phyloP scores from a whole-genome alignment of 2,329 filamentous ascomycete genomes.

The Parascedosporium putredinis region DNA sequence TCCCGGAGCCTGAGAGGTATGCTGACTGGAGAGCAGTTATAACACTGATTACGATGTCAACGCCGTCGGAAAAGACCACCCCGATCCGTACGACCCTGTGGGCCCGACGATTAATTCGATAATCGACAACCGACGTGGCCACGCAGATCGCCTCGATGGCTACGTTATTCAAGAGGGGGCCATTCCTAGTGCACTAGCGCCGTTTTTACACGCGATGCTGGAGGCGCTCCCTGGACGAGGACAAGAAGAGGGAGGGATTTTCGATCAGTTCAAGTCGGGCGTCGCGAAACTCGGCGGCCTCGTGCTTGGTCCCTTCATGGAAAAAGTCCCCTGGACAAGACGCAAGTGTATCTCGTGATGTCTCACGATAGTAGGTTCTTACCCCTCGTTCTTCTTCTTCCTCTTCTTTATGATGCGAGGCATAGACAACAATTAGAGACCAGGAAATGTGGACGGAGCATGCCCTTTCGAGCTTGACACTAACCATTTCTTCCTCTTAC shows the following conservation, averaged over 20 bases:
- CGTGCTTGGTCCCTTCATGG: slow-evolving; percentile 48
- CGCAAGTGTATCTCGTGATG: slow-evolving; percentile 57
- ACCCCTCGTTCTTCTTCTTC: too few relatives aligned
- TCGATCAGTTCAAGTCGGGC: slow-evolving; percentile 32
- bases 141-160: slow-evolving; percentile 45
- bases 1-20: too few relatives aligned
- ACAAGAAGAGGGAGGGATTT: slow-evolving; percentile 25
- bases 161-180: slow-evolving; percentile 56
- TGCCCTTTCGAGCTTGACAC: too few relatives aligned
- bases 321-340: slow-evolving; percentile 46
- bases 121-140: slow-evolving; percentile 46
- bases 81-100: slow-evolving; percentile 39
- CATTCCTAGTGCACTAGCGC: slow-evolving; percentile 45
- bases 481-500: too few relatives aligned
- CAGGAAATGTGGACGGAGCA: too few relatives aligned
- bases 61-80: slow-evolving; percentile 39
- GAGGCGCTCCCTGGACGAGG: slow-evolving; percentile 39
- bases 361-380: slow-evolving; percentile 49
- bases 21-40: slow-evolving; percentile 29
- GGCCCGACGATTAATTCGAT: slow-evolving; percentile 54
- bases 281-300: slow-evolving; percentile 39
- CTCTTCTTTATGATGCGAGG: too few relatives aligned
- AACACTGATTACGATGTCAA: slow-evolving; percentile 49
- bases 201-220: slow-evolving; percentile 46
- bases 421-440: too few relatives aligned